Conservation (phyloP, 345 rosid genomes). For the Camelina sativa region DNA sequence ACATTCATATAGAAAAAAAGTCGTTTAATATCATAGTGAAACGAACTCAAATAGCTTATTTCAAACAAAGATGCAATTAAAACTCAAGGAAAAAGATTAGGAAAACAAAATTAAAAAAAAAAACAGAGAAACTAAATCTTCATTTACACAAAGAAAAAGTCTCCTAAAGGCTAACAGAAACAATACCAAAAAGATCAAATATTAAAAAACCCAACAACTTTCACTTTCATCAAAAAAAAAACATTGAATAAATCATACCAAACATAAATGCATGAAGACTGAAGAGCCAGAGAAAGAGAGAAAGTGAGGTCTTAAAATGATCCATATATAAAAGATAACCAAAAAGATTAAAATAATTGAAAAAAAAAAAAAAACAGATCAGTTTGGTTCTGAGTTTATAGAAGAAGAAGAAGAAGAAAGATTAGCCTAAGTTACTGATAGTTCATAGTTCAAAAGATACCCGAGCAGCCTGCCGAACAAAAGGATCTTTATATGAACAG, state of each 20-base stretch:
- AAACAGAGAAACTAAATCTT: neutral
- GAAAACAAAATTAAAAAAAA: neutral
- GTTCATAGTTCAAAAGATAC: constrained; percentile 11
- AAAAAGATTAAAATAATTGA: neutral
- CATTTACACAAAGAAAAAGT: neutral
- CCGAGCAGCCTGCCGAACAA: neutral
- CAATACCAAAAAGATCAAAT: neutral
- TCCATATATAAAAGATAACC: constrained; percentile 1
- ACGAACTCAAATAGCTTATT: neutral
- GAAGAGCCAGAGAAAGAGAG: neutral
- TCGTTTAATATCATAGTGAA: too few relatives aligned
- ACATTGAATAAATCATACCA: neutral
- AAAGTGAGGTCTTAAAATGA: neutral
- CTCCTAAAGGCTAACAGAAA: neutral
- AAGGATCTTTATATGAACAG: neutral
- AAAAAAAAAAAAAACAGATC: neutral
- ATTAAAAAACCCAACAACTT: neutral
- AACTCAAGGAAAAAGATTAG: neutral
- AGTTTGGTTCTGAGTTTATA: neutral
- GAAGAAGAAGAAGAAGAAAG: neutral
- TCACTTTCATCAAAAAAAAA: neutral
- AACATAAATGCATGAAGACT: neutral
- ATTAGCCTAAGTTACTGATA: neutral
- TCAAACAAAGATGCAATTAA: neutral
- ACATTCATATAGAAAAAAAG: too few relatives aligned